Evolutionary conservation across 176 grass and related monocot species (phyloP).

Genomic region (Guadua angustifolia): DNA sequence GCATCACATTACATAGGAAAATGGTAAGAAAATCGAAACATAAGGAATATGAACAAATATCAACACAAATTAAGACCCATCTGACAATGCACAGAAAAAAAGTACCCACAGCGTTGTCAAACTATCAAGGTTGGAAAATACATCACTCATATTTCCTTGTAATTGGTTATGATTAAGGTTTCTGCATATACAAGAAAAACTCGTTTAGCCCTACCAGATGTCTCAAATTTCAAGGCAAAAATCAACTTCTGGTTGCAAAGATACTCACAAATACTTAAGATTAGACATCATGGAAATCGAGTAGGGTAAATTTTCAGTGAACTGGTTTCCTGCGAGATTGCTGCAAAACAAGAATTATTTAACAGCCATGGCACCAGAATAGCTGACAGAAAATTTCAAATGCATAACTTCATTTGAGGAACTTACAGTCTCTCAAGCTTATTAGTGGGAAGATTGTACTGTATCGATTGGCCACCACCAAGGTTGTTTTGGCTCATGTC

Average conservation of each 20-base stretch:
- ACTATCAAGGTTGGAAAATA: conserved; percentile 72
- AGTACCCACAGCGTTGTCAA: conserved; percentile 78
- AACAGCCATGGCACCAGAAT: conserved; percentile 21
- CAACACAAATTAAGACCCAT: conserved; percentile 24
- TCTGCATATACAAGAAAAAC: conserved; percentile 49
- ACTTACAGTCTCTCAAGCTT: conserved; percentile 88
- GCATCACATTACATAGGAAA: conserved; percentile 46
- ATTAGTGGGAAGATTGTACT: conserved; percentile 75
- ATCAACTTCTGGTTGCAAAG: conserved; percentile 25
- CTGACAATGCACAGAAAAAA: conserved; percentile 17
- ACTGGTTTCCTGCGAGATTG: conserved; percentile 83
- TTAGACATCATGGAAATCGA: conserved; percentile 72
- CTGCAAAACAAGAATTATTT: conserved; percentile 55
- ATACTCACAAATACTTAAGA: conserved; percentile 83
- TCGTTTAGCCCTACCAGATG: conserved; percentile 45
- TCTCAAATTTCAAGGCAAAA: conserved; percentile 30
- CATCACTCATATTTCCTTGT: conserved; percentile 79
- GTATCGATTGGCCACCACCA: conserved; percentile 64
- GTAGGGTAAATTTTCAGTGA: conserved; percentile 74
- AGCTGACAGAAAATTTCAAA: neutral
- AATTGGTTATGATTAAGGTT: conserved; percentile 84
- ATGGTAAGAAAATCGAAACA: conserved; percentile 39
- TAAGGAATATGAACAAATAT: conserved; percentile 11
- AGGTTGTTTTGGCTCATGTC: conserved; percentile 92
- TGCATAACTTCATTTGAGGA: conserved; percentile 34